phyloP scores from a whole-genome alignment of 345 rosid species.

The Geranium brycei region DNA sequence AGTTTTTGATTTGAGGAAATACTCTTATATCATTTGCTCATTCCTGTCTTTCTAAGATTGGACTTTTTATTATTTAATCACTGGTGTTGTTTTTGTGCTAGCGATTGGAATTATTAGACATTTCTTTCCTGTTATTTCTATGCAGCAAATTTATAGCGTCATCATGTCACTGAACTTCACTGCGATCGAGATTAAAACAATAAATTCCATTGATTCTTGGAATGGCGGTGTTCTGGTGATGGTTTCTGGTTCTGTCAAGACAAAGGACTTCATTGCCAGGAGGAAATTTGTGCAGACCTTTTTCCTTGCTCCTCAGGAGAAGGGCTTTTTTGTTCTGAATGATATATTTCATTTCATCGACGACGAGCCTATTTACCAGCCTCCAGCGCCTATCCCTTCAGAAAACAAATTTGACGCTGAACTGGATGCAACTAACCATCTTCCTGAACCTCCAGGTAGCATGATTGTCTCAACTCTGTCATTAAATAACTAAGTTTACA shows the following conservation, averaged over 20 bases:
- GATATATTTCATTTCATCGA: slow-evolving; percentile 76
- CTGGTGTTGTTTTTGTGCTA: slow-evolving; percentile 1
- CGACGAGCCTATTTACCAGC: slow-evolving; percentile 36
- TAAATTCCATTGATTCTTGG: slow-evolving; percentile 76
- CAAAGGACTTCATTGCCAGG: slow-evolving; percentile 41
- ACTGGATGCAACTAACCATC: slow-evolving; percentile 34
- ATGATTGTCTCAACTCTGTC: too few species aligned
- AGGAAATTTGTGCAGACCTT: slow-evolving; percentile 78
- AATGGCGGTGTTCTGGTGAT: slow-evolving; percentile 72
- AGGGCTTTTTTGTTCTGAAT: slow-evolving; percentile 79
- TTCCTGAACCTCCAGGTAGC: slow-evolving; percentile 58
- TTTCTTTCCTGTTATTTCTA: slow-evolving; percentile 4
- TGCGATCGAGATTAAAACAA: slow-evolving; percentile 88
- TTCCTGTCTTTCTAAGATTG: too few species aligned
- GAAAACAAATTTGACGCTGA: slow-evolving; percentile 40
- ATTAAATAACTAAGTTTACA: too few species aligned
- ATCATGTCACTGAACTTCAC: slow-evolving; percentile 50
- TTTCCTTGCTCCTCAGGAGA: slow-evolving; percentile 93
- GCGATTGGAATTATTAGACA: neutral
- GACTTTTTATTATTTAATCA: neutral
- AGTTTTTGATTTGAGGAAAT: too few species aligned
- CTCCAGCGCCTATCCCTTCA: slow-evolving; percentile 33
- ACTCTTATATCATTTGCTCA: too few species aligned
- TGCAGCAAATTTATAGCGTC: slow-evolving; percentile 70
- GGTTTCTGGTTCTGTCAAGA: slow-evolving; percentile 78